Evolutionary conservation across 352 stramenopile species (phyloP).

Genomic region (Globisporangium viniferum): DNA sequence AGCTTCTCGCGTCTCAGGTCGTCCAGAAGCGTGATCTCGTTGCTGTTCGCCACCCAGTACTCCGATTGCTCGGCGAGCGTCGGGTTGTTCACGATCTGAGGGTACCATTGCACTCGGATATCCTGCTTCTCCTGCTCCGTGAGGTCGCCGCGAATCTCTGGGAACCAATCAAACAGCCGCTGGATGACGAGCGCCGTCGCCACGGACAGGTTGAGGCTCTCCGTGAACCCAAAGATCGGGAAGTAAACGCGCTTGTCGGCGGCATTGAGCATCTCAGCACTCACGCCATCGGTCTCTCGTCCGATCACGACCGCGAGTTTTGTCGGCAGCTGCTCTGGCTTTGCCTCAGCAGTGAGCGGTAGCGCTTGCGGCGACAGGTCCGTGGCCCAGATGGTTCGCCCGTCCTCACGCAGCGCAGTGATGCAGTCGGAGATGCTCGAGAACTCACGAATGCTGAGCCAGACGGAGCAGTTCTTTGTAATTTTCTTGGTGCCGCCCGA

Average conservation of each 20-base stretch:
- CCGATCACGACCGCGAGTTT: conserved; percentile 93
- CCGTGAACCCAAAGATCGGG: conserved; percentile 91
- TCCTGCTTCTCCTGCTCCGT: conserved; percentile 37
- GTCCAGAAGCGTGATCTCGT: conserved; percentile 40
- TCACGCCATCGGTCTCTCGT: conserved; percentile 91
- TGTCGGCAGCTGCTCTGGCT: conserved; percentile 64
- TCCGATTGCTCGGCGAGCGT: conserved; percentile 51
- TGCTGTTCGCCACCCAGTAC: conserved; percentile 40
- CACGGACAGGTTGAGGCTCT: conserved; percentile 93
- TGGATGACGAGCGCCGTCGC: conserved; percentile 91
- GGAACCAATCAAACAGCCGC: conserved; percentile 80
- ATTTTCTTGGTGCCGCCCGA: conserved; percentile 62
- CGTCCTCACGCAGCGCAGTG: conserved; percentile 46
- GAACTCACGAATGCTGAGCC: conserved; percentile 88
- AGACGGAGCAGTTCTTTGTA: conserved; percentile 76
- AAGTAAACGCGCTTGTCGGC: conserved; percentile 91
- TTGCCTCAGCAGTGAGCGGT: conserved; percentile 31
- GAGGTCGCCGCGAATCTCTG: conserved; percentile 55
- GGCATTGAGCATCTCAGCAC: conserved; percentile 80
- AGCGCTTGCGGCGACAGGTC: conserved; percentile 82
- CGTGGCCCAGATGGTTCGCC: conserved; percentile 88
- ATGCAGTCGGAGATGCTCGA: conserved; percentile 80
- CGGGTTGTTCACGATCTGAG: conserved; percentile 65
- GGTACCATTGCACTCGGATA: conserved; percentile 58
- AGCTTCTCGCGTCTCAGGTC: conserved; percentile 64